These are phyloP conservation scores for Exophiala lecanii-corni DNA, from an alignment of 2,329 filamentous ascomycete genomes.

Conservation along the genomic window DNA sequence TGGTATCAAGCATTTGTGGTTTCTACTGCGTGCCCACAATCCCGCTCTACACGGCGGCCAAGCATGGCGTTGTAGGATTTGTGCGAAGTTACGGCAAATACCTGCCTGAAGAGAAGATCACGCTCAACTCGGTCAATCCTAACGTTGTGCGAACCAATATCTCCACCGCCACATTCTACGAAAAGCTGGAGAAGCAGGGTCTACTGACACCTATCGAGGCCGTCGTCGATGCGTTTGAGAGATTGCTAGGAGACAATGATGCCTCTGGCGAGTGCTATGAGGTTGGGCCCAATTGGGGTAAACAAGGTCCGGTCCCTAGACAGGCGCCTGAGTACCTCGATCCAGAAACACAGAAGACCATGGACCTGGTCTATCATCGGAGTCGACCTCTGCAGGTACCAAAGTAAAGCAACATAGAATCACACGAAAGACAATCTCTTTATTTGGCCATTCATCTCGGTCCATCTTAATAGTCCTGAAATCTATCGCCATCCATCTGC, in stretches of 20 bases:
- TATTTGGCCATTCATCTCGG: too few relatives aligned
- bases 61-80: conserved; percentile 19
- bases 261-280: conserved; percentile 41
- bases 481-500: too few relatives aligned
- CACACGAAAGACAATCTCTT: too few relatives aligned
- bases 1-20: conserved; percentile 39
- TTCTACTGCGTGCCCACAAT: conserved; percentile 40
- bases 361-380: conserved; percentile 18
- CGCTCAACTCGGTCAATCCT: conserved; percentile 41
- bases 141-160: conserved; percentile 40
- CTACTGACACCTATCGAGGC: conserved; percentile 38
- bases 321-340: conserved; percentile 16
- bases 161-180: conserved; percentile 36
- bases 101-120: conserved; percentile 37
- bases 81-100: conserved; percentile 39
- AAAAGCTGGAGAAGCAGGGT: conserved; percentile 31
- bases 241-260: conserved; percentile 32
- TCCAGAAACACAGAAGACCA: conserved; percentile 15
- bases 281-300: conserved; percentile 33
- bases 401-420: too few relatives aligned
- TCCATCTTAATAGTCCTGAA: too few relatives aligned
- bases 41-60: conserved; percentile 38
- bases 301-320: conserved; percentile 17
- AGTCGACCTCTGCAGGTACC: conserved; percentile 18
- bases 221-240: conserved; percentile 38